phyloP scores from a whole-genome alignment of 2,329 filamentous ascomycete genomes.

The Aspergillus sp. region DNA sequence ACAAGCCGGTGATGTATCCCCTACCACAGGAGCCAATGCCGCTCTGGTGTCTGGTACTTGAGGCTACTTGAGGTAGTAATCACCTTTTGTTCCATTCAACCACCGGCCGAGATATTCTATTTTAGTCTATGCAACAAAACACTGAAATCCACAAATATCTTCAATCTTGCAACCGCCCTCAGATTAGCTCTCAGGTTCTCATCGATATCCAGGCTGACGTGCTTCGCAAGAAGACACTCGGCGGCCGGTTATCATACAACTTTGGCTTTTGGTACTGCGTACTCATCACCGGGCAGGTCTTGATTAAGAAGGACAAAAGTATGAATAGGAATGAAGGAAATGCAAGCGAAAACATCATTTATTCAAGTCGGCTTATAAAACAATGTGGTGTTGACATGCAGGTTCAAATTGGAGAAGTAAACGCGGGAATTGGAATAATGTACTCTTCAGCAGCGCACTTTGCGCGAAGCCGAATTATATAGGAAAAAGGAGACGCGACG shows the following conservation, averaged over 20 bases:
- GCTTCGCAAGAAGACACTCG: conserved; percentile 13
- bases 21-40: not conserved
- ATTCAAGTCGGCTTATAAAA: conserved; percentile 46
- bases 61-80: not conserved
- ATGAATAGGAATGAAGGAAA: not conserved
- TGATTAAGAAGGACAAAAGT: not conserved
- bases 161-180: conserved; percentile 29
- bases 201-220: conserved; percentile 40
- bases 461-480: not conserved
- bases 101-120: not conserved
- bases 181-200: conserved; percentile 50
- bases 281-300: conserved; percentile 39
- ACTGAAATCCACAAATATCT: not conserved
- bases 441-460: not conserved
- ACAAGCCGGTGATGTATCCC: not conserved
- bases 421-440: not conserved
- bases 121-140: not conserved
- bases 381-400: conserved; percentile 11
- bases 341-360: conserved; percentile 10
- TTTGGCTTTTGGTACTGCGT: conserved; percentile 44
- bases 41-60: not conserved
- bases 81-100: not conserved
- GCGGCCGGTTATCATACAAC: conserved; percentile 44
- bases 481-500: not conserved
- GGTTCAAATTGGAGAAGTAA: not conserved